Evolutionary conservation across 108 stramenopile genomes (phyloP).

Genomic region (Nitzschia inconspicua): DNA sequence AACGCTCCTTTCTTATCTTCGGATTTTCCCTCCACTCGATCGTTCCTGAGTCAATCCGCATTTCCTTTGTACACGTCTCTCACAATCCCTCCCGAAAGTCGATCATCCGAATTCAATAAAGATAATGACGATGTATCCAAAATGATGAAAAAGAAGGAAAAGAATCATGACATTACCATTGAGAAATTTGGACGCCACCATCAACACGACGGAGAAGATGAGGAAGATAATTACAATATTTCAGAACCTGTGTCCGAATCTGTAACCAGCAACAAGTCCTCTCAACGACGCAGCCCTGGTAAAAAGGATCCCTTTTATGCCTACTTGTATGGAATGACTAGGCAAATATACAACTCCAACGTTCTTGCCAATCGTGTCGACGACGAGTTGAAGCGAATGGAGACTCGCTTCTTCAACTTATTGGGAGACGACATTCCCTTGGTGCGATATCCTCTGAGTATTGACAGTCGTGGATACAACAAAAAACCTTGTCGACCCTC

Average conservation of each 20-base stretch:
- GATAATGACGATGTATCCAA: too few relatives aligned
- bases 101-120: too few relatives aligned
- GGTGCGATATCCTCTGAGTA: neutral
- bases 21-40: too few relatives aligned
- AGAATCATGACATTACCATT: too few relatives aligned
- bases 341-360: neutral
- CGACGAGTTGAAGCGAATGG: slow-evolving; percentile 30
- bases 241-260: neutral
- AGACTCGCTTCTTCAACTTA: slow-evolving; percentile 14
- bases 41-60: too few relatives aligned
- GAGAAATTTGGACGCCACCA: too few relatives aligned
- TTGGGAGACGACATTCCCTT: neutral
- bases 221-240: neutral
- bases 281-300: neutral
- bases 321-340: neutral
- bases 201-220: neutral
- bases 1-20: too few relatives aligned
- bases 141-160: too few relatives aligned
- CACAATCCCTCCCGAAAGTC: too few relatives aligned
- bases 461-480: neutral
- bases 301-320: neutral
- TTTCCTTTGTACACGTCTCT: too few relatives aligned
- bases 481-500: slow-evolving; percentile 14
- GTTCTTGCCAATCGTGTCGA: slow-evolving; percentile 4
- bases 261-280: neutral